These are phyloP conservation scores for Diplosphaera chodatii DNA, from an alignment of 139 green algal species.

Conservation along the genomic window DNA sequence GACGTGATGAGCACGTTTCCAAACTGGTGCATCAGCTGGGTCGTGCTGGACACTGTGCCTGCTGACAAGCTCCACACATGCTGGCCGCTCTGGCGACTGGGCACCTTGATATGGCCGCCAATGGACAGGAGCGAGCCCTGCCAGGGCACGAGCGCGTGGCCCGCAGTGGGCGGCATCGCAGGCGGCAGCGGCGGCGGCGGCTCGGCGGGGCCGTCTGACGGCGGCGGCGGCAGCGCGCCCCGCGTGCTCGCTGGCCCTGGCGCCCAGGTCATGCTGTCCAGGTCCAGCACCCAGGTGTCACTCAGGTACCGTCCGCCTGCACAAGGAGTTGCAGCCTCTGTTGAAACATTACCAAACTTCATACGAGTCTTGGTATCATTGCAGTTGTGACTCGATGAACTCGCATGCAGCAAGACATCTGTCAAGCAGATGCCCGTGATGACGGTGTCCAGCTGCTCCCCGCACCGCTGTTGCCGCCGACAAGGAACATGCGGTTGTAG, in stretches of 20 bases:
- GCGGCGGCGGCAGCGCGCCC: slow-evolving; percentile 4
- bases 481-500: slow-evolving; percentile 56
- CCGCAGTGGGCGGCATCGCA: slow-evolving; percentile 45
- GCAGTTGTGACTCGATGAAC: too few relatives aligned
- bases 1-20: too few relatives aligned
- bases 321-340: too few relatives aligned
- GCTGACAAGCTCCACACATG: too few relatives aligned
- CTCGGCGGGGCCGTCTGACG: neutral
- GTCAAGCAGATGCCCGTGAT: too few relatives aligned
- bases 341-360: too few relatives aligned
- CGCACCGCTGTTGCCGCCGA: slow-evolving; percentile 82
- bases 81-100: neutral
- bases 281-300: slow-evolving; percentile 80
- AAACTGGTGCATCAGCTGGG: too few relatives aligned
- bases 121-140: slow-evolving; percentile 61
- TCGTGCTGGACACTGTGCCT: too few relatives aligned
- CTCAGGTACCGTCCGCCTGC: slow-evolving; percentile 77
- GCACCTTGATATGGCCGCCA: slow-evolving; percentile 75
- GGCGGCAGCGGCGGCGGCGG: neutral
- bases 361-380: too few relatives aligned
- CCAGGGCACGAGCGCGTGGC: slow-evolving; percentile 47
- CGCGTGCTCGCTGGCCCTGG: slow-evolving; percentile 1
- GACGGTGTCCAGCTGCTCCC: neutral
- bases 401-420: too few relatives aligned
- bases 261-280: slow-evolving; percentile 65